Evolutionary conservation across 2,329 filamentous ascomycete species (phyloP).

Genomic region (Sphaerulina vaccinii): DNA sequence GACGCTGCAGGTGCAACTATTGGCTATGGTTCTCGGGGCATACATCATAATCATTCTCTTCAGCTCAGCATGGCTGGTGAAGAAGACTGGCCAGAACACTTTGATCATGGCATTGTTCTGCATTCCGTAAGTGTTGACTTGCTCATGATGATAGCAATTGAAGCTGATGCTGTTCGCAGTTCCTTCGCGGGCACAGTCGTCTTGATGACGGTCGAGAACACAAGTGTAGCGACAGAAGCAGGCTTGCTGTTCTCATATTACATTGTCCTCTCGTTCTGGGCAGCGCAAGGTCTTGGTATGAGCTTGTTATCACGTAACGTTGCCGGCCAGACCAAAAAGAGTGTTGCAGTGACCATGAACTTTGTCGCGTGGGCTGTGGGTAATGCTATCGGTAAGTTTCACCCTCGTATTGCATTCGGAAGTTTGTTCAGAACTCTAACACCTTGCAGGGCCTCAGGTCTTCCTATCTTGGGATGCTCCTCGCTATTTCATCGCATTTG

Average conservation of each 20-base stretch:
- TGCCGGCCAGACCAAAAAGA: conserved; percentile 72
- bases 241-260: conserved; percentile 73
- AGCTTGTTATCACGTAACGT: conserved; percentile 54
- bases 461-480: conserved; percentile 62
- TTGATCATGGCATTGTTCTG: conserved; percentile 65
- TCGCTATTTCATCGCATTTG: conserved; percentile 67
- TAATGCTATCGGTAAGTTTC: conserved; percentile 59
- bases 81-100: conserved; percentile 67
- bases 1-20: conserved; percentile 65
- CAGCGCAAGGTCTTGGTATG: conserved; percentile 48
- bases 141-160: not conserved
- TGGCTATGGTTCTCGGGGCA: conserved; percentile 72
- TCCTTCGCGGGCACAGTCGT: conserved; percentile 71
- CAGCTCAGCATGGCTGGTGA: conserved; percentile 65
- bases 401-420: too few species aligned
- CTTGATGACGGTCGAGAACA: conserved; percentile 66
- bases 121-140: conserved; percentile 55
- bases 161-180: conserved; percentile 37
- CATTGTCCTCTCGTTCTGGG: conserved; percentile 75
- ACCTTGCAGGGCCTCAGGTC: conserved; percentile 57
- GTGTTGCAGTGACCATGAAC: conserved; percentile 65
- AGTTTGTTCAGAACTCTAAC: conserved; percentile 3
- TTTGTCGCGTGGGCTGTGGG: conserved; percentile 69
- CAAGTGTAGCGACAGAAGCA: conserved; percentile 57
- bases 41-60: conserved; percentile 72